Evolutionary conservation across 1,284 basidiomycete genomes (phyloP), one percentile per base, ranked within the genome.

Genomic region (Polyporus tsugae): DNA sequence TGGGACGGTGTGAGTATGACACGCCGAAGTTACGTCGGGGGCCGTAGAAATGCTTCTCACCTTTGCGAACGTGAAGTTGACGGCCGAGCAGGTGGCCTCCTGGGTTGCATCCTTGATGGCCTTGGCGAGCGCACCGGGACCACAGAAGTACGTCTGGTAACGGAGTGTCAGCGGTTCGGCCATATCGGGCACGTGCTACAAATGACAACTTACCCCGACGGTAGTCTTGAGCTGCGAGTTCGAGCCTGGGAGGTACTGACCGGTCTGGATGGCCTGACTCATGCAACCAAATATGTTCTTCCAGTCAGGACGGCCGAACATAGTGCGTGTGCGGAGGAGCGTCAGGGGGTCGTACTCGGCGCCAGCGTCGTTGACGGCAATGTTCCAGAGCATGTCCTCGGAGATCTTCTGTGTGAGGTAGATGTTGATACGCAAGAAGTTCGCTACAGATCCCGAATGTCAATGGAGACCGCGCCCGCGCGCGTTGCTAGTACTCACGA

Each of bases 291-390:
- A 96, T 76, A 97, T 92, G 57, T 85, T 80, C 78, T 89, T 89
- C 90, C 93, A 97, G 77, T 96, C 89, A 17, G 95, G 95, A 62
- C 95, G 91, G 33, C 95, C 95, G 77, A 93, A 97, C 85, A 92
- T 91, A 10, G 95, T 96, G 58, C 92, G 91, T 17, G 93, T 89
- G 65, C 91, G 89, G 65, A 96, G 88, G 44, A 95, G 86, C 4
- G 95, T 96, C 68, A 97, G 83, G 35, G 95, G 93, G 78, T 96
- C 95, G 76, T 91, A 94, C 65, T 90, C 88, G 13, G 91, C 88
- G 68, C 91, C 91, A n/a, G 89, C 90, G 74, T 93, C 91, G 75
- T 96, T 95, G 71, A 97, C 87, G 7, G 92, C 90, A 71, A 97
- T 95, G 80, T 96, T 96, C 90, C 93, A 94, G 55, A 96, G 84